Evolutionary conservation across 2,329 filamentous ascomycete species (phyloP).

Genomic region (Cryphonectria carpinicola): DNA sequence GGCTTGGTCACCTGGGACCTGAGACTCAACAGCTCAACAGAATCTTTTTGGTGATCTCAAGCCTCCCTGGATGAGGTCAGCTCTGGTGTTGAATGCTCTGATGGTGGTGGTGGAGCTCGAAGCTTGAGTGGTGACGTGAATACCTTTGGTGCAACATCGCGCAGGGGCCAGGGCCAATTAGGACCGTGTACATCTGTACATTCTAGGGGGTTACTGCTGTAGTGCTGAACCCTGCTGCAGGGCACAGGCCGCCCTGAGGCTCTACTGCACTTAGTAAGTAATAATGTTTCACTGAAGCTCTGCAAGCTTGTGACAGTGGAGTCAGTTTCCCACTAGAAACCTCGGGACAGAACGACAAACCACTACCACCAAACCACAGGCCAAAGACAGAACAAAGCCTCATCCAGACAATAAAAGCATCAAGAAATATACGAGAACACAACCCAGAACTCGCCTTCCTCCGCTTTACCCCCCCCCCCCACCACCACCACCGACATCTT

Average conservation of each 20-base stretch:
- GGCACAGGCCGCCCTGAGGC: neutral
- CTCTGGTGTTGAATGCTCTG: neutral
- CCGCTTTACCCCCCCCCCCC: neutral
- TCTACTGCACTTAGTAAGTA: neutral
- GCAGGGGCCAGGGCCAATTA: neutral
- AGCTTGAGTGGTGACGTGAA: neutral
- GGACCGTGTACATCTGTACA: neutral
- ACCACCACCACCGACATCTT: neutral
- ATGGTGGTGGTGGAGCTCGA: neutral
- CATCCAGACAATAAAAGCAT: neutral
- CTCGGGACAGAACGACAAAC: neutral
- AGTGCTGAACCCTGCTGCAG: neutral
- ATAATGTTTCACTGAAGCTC: neutral
- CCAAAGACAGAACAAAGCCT: neutral
- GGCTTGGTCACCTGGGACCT: neutral
- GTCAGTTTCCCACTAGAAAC: neutral
- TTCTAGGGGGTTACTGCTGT: neutral
- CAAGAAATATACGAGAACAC: neutral
- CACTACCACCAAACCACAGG: neutral
- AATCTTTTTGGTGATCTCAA: neutral
- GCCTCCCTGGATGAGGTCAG: neutral
- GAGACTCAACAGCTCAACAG: neutral
- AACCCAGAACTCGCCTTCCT: neutral
- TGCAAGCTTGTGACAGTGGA: constrained; percentile 2
- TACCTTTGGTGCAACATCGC: neutral